phyloP scores from a whole-genome alignment of 257 asterid species.

The Verbascum thapsus region DNA sequence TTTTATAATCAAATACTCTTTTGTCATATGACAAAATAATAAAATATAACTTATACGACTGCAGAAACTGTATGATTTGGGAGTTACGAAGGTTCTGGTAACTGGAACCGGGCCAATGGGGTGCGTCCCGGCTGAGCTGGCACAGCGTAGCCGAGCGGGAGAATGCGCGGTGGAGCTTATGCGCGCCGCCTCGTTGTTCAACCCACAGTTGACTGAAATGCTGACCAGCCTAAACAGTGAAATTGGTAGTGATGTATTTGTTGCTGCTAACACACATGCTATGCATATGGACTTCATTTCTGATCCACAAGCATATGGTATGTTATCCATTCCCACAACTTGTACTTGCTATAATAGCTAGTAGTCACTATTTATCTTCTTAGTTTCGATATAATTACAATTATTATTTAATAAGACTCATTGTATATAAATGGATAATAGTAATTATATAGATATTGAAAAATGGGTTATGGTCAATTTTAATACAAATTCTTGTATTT shows the following conservation, averaged over 20 bases:
- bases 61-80: constrained; percentile 68
- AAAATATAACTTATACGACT: not conserved
- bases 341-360: too few relatives aligned
- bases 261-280: constrained; percentile 60
- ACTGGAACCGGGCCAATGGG: constrained; percentile 90
- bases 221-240: constrained; percentile 45
- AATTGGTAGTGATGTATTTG: constrained; percentile 58
- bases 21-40: too few relatives aligned
- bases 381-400: too few relatives aligned
- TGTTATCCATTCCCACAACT: not conserved
- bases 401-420: too few relatives aligned
- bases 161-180: constrained; percentile 62
- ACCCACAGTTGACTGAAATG: constrained; percentile 63
- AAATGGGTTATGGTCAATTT: too few relatives aligned
- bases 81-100: constrained; percentile 63
- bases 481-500: too few relatives aligned
- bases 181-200: constrained; percentile 61
- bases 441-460: too few relatives aligned
- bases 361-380: too few relatives aligned
- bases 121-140: constrained; percentile 85
- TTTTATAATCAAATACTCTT: too few relatives aligned
- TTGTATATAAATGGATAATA: too few relatives aligned
- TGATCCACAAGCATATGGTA: constrained; percentile 76
- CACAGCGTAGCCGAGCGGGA: constrained; percentile 62
- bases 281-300: constrained; percentile 63